Evolutionary conservation across 2,329 filamentous ascomycete species (phyloP).

Genomic region (Leptosphaerulina australis): DNA sequence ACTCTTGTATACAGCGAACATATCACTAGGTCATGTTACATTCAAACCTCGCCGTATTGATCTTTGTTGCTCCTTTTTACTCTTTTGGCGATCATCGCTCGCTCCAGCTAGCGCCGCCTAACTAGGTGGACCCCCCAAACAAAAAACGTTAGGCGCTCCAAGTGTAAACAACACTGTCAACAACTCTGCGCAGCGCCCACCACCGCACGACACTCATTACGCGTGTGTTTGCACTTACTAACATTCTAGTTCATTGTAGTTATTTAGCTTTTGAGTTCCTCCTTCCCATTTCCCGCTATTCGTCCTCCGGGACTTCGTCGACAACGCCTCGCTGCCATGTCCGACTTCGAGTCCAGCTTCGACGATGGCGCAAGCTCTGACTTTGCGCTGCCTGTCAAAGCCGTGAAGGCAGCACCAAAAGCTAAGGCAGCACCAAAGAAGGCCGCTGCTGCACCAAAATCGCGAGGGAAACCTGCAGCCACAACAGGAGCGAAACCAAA

Average conservation of each 20-base stretch:
- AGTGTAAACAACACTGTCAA: constrained; percentile 15
- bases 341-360: constrained; percentile 52
- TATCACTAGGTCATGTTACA: no score
- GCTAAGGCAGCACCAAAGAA: constrained; percentile 48
- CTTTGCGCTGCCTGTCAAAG: constrained; percentile 51
- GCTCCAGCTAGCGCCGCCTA: constrained; percentile 7
- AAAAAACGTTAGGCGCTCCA: constrained; percentile 16
- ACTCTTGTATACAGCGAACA: no score
- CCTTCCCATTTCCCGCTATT: constrained; percentile 12
- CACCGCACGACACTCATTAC: constrained; percentile 9
- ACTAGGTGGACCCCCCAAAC: constrained; percentile 16
- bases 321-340: constrained; percentile 43
- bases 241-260: not conserved
- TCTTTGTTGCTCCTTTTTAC: not conserved
- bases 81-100: constrained; percentile 3
- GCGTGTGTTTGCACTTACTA: constrained; percentile 10
- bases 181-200: constrained; percentile 6
- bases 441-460: constrained; percentile 43
- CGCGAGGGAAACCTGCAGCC: constrained; percentile 39
- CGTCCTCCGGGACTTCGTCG: constrained; percentile 38
- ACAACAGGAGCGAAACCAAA: constrained; percentile 48
- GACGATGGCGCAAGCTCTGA: constrained; percentile 53
- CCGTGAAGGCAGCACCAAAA: constrained; percentile 49
- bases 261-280: not conserved
- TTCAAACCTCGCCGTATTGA: not conserved